Evolutionary conservation across 2,329 filamentous ascomycete species (phyloP).

Genomic region (Hypoxylon sp.): DNA sequence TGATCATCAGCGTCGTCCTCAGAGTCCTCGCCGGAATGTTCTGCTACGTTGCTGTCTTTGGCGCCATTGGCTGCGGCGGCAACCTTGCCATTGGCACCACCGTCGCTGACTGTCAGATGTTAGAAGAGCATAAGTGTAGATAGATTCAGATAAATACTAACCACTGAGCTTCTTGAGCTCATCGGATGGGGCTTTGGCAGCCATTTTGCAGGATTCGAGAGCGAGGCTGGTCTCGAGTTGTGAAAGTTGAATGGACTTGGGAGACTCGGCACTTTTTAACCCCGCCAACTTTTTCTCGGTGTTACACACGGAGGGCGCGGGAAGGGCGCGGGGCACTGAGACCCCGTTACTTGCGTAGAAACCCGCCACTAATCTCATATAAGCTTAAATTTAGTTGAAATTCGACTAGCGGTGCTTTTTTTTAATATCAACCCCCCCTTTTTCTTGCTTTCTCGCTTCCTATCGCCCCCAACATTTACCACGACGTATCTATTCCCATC

Average conservation of each 20-base stretch:
- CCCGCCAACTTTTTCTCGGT: slow-evolving; percentile 39
- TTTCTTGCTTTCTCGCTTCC: not conserved
- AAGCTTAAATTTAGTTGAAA: not conserved
- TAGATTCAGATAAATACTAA: slow-evolving; percentile 45
- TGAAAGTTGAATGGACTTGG: slow-evolving; percentile 17
- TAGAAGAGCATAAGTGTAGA: not conserved
- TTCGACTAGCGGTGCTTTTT: not conserved
- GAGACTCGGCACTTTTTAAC: slow-evolving; percentile 32
- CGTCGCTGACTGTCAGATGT: slow-evolving; percentile 58
- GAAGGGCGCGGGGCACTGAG: slow-evolving; percentile 7
- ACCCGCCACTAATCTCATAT: not conserved
- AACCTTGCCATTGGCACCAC: slow-evolving; percentile 59
- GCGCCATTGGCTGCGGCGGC: slow-evolving; percentile 55
- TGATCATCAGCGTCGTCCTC: slow-evolving; percentile 67
- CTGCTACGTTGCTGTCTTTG: slow-evolving; percentile 58
- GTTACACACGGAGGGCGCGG: slow-evolving; percentile 36
- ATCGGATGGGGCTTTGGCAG: slow-evolving; percentile 58
- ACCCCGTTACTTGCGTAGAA: slow-evolving; percentile 10
- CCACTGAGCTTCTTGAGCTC: slow-evolving; percentile 61
- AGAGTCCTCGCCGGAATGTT: slow-evolving; percentile 65
- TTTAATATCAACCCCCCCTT: not conserved
- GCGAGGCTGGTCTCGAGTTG: slow-evolving; percentile 18
- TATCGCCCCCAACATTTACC: not conserved
- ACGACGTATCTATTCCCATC: not conserved
- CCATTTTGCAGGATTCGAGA: slow-evolving; percentile 54